Evolutionary conservation across 352 stramenopile genomes (phyloP), one percentile per base, ranked within the genome.

Genomic region (Globisporangium okanoganense): DNA sequence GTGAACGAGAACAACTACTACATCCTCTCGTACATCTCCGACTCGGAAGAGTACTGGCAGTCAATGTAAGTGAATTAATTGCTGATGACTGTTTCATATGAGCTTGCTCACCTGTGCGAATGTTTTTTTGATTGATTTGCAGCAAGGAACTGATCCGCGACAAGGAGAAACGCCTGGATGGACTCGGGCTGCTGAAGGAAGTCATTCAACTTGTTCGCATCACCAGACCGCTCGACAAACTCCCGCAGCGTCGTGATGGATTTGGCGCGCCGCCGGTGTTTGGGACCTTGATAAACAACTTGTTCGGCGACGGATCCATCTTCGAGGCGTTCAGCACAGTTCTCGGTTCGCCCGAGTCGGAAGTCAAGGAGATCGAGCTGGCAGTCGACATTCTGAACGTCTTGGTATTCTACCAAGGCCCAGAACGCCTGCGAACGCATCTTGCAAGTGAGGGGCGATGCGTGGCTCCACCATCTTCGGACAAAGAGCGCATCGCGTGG

Each of bases 1-100:
- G 60, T 82, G 45, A 93, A 93, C 65, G 85, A 95, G 55, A 92
- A 95, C 72, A 95, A 91, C 61, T 92, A 79, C 61, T 65, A 86
- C 60, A 95, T 95, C 44, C 65, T 95, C 27, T 80, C 82, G 47
- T 95, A 90, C 56, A 84, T 95, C 60, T 87, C 72, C 13, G 82
- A 93, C 57, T 74, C 72, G 18, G 72, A 90, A 44, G 67, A 78
- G 27, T 95, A 93, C 63, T 89, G 78, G 71, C 71, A 85, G 51
- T 20, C 66, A 25, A 80, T 86, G 78, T 88, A 82, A 56, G 77
- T 75, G 8, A 25, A 1, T 14, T 40, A 36, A 20, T 47, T 51
- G 14, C 24, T 4, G 22, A 2, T 38, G 33, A 33, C 10, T 16
- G 4, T 18, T 12, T 22, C 38, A 38, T 14, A 22, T 31, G 41